phyloP scores from a whole-genome alignment of 23 red algal species.

The Porphyridium purpureum region DNA sequence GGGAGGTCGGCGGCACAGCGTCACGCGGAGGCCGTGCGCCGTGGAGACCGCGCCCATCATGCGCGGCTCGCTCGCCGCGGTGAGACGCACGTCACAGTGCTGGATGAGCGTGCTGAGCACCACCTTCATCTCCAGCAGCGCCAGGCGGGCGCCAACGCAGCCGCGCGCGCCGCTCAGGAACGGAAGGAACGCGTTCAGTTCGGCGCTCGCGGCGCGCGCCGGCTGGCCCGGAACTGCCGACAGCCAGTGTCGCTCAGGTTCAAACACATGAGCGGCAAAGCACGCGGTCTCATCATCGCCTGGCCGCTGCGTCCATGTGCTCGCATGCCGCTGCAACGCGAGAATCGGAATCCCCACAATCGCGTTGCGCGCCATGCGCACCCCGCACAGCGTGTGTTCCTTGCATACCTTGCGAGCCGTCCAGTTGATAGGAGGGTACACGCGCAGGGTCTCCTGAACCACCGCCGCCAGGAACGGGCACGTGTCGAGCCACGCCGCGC shows the following conservation, averaged over 20 bases:
- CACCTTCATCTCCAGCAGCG: constrained; percentile 7
- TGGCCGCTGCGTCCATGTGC: no score
- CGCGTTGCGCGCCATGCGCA: background rate
- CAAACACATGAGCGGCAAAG: constrained; percentile 5
- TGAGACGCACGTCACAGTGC: no score
- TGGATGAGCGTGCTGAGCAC: no score
- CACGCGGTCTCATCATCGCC: background rate
- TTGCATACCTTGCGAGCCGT: constrained; percentile 2
- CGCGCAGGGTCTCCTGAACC: constrained; percentile 8
- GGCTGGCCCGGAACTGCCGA: background rate
- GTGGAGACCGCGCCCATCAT: no score
- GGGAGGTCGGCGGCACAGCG: no score
- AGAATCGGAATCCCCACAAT: constrained; percentile 13
- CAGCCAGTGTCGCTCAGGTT: background rate
- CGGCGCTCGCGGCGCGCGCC: background rate
- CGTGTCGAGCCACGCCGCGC: no score
- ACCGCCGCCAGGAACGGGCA: constrained; percentile 6
- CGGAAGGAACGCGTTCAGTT: constrained; percentile 3
- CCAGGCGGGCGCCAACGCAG: constrained; percentile 14
- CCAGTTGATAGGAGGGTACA: constrained; percentile 9
- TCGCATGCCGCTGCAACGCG: constrained; percentile 2
- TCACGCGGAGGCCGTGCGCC: no score
- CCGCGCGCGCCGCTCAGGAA: constrained; percentile 13
- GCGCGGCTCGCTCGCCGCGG: no score
- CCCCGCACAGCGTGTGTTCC: constrained; percentile 2